Percentiles rank a stretch among this genome's conserved stretches.
phyloP scores from a whole-genome alignment of 2,329 filamentous ascomycete species.

The Myrmaecium sp. region DNA sequence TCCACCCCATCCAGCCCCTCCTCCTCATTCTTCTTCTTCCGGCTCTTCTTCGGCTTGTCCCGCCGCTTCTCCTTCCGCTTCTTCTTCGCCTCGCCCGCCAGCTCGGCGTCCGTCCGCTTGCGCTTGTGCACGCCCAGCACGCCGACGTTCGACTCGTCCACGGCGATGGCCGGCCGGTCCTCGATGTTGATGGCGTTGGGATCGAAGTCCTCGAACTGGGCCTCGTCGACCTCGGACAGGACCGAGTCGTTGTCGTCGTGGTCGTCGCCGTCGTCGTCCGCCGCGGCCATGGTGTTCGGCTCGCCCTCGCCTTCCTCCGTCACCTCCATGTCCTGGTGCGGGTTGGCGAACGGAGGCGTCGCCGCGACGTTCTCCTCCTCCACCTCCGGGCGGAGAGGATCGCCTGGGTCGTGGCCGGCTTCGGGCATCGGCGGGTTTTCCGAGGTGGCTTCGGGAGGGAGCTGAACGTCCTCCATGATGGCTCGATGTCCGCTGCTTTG shows the following conservation, averaged over 20 bases:
- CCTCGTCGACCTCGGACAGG: slow-evolving; percentile 47
- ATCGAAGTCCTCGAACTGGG: slow-evolving; percentile 49
- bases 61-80: slow-evolving; percentile 52
- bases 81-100: slow-evolving; percentile 39
- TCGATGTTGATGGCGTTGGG: slow-evolving; percentile 43
- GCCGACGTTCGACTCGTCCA: slow-evolving; percentile 45
- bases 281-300: slow-evolving; percentile 18
- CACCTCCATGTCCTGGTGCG: slow-evolving; percentile 28
- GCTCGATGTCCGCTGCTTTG: slow-evolving; percentile 27
- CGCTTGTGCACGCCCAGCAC: slow-evolving; percentile 46
- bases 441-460: slow-evolving; percentile 22
- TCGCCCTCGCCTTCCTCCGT: slow-evolving; percentile 21
- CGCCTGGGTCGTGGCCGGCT: slow-evolving; percentile 28
- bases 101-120: slow-evolving; percentile 43
- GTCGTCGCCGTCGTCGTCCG: slow-evolving; percentile 20
- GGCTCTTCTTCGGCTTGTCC: slow-evolving; percentile 35
- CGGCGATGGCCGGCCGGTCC: slow-evolving; percentile 38
- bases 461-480: slow-evolving; percentile 11
- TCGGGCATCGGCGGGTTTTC: slow-evolving; percentile 26
- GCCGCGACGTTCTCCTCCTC: slow-evolving; percentile 31
- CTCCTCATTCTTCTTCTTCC: slow-evolving; percentile 25
- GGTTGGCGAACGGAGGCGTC: slow-evolving; percentile 25
- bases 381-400: slow-evolving; percentile 28
- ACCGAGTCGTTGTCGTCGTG: slow-evolving; percentile 41
- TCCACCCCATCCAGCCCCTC: slow-evolving; percentile 29